A percentile compares a stretch with the other conserved stretches of the same genome.
These are phyloP conservation scores for Sporodiniella umbellata DNA, from an alignment of 371 early-diverging fungal genomes.

Conservation along the genomic window DNA sequence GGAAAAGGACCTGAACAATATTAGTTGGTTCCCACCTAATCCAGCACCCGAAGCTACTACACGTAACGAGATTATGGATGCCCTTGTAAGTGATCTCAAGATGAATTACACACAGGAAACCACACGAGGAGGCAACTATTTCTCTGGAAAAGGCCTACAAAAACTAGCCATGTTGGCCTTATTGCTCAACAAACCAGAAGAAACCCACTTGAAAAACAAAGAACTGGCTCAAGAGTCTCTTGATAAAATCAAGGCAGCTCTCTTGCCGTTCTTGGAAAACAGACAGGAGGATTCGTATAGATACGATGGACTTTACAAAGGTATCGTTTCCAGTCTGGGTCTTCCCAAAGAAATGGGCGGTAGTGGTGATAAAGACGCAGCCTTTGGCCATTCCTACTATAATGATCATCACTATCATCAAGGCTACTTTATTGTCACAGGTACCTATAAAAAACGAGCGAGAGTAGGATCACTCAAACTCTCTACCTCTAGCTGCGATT, in stretches of 20 bases:
- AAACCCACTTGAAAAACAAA: constrained; percentile 41
- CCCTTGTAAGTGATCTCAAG: constrained; percentile 38
- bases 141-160: constrained; percentile 73
- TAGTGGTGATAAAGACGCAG: constrained; percentile 35
- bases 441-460: no score
- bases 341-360: constrained; percentile 39
- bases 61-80: constrained; percentile 30
- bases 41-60: constrained; percentile 32
- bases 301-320: constrained; percentile 67
- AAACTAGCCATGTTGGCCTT: constrained; percentile 64
- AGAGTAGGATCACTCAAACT: background rate
- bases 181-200: constrained; percentile 44
- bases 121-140: constrained; percentile 57
- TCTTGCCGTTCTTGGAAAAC: constrained; percentile 60
- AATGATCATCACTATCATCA: constrained; percentile 84
- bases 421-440: constrained; percentile 59
- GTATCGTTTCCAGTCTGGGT: constrained; percentile 56
- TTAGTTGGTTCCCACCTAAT: constrained; percentile 36
- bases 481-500: constrained; percentile 49
- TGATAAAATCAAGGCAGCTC: constrained; percentile 39
- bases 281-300: constrained; percentile 50
- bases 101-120: constrained; percentile 40
- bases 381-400: constrained; percentile 49
- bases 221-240: constrained; percentile 37
- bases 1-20: constrained; percentile 36